Conservation (phyloP, 1,284 basidiomycete species). For the Moesziomyces antarcticus region DNA sequence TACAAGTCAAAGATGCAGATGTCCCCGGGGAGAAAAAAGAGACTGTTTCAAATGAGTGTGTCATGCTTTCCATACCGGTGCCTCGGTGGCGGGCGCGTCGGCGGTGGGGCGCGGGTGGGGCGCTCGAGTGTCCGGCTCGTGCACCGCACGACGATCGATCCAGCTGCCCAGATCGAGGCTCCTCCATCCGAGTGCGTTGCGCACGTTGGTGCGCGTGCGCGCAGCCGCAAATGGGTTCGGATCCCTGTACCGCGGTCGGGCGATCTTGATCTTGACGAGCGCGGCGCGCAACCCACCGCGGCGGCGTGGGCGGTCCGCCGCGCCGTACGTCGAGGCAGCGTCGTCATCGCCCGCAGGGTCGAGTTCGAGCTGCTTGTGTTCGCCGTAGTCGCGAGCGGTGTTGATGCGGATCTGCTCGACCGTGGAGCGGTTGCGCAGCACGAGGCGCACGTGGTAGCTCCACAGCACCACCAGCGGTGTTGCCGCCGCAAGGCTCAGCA, state of each 20-base stretch:
- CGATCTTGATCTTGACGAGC: constrained; percentile 23
- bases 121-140: constrained; percentile 3
- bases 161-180: constrained; percentile 43
- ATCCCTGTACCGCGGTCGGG: constrained; percentile 31
- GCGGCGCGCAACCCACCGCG: constrained; percentile 2
- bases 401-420: constrained; percentile 66
- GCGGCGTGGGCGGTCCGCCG: constrained; percentile 2
- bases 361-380: constrained; percentile 29
- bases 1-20: not conserved
- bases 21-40: not conserved
- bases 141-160: constrained; percentile 24
- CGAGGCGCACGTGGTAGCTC: constrained; percentile 59
- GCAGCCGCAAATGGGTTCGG: constrained; percentile 54
- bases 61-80: constrained; percentile 11
- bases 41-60: not conserved
- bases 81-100: not conserved
- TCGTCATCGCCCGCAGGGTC: constrained; percentile 19
- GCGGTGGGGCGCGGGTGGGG: constrained; percentile 14
- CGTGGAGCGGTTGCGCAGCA: constrained; percentile 61
- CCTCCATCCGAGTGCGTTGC: constrained; percentile 43
- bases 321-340: constrained; percentile 13
- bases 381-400: constrained; percentile 49
- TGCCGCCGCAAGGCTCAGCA: constrained; percentile 41
- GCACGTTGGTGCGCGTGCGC: constrained; percentile 26
- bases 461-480: constrained; percentile 54